A percentile compares a stretch with the other conserved stretches of the same genome.
These are phyloP conservation scores for Ceratocystis destructans DNA, from an alignment of 2,329 filamentous ascomycete genomes.

Conservation along the genomic window DNA sequence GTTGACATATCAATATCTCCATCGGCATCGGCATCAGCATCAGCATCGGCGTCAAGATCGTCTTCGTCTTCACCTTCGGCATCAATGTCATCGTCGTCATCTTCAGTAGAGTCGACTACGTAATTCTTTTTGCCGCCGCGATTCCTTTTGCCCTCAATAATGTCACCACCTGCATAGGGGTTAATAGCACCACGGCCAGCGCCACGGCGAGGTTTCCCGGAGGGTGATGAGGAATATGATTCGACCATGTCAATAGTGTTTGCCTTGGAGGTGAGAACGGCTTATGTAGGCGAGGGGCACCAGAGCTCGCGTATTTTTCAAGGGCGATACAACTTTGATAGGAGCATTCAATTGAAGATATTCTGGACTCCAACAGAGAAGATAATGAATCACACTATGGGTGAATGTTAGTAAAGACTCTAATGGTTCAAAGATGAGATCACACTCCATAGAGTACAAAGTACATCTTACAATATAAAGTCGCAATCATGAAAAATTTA, in stretches of 20 bases:
- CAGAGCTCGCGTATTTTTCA: background rate
- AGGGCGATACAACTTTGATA: background rate
- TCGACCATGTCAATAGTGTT: background rate
- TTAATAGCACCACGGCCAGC: constrained; percentile 1
- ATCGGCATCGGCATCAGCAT: constrained; percentile 30
- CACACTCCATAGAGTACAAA: background rate
- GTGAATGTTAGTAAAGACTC: background rate
- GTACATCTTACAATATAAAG: background rate
- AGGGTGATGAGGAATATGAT: constrained; percentile 10
- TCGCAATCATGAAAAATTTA: background rate
- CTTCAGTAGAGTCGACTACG: constrained; percentile 41
- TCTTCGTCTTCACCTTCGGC: constrained; percentile 29
- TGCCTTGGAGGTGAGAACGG: background rate
- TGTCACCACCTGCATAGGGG: constrained; percentile 30
- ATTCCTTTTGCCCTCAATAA: constrained; percentile 38
- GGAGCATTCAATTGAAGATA: background rate
- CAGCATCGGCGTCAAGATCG: constrained; percentile 27
- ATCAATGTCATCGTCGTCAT: constrained; percentile 31
- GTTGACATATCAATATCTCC: constrained; percentile 37
- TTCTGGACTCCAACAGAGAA: background rate
- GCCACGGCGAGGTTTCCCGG: constrained; percentile 32
- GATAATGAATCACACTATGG: background rate
- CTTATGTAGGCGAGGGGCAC: background rate
- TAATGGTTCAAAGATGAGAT: background rate
- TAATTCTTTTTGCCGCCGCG: constrained; percentile 46